These are phyloP conservation scores for Podaxis carcinomalis DNA, from an alignment of 768 basidiomycete genomes.

Conservation along the genomic window DNA sequence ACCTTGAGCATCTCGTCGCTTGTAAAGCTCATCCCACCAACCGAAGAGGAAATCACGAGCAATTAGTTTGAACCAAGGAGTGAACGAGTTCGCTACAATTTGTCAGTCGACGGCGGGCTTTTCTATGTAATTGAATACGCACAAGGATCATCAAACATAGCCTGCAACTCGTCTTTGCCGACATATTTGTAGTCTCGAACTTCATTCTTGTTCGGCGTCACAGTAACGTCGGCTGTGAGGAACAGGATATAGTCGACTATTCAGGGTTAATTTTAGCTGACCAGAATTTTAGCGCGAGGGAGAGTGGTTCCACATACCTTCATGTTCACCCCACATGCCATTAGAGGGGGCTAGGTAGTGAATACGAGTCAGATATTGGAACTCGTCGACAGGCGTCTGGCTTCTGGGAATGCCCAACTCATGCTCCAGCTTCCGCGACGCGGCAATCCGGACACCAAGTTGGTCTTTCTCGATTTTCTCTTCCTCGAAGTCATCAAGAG, in stretches of 20 bases:
- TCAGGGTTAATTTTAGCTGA: background rate
- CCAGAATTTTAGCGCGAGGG: background rate
- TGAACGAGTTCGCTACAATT: slow-evolving; percentile 75
- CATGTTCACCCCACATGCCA: slow-evolving; percentile 97
- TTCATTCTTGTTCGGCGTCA: slow-evolving; percentile 83
- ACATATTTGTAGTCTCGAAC: slow-evolving; percentile 91
- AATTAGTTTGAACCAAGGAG: slow-evolving; percentile 99
- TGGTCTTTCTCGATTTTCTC: slow-evolving; percentile 77
- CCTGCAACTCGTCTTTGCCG: slow-evolving; percentile 81
- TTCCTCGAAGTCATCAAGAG: slow-evolving; percentile 85
- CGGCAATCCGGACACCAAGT: slow-evolving; percentile 84
- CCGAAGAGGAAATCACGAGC: slow-evolving; percentile 95
- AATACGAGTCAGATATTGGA: slow-evolving; percentile 93
- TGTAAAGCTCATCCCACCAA: slow-evolving; percentile 94
- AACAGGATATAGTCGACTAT: slow-evolving; percentile 98
- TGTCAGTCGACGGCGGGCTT: background rate
- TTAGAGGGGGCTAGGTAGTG: slow-evolving; percentile 95
- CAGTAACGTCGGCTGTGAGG: slow-evolving; percentile 81
- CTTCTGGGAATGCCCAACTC: slow-evolving; percentile 86
- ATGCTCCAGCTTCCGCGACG: slow-evolving; percentile 91
- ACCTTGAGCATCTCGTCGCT: slow-evolving; percentile 52
- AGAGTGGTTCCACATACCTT: slow-evolving; percentile 50
- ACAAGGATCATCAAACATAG: slow-evolving; percentile 86
- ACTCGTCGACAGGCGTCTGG: slow-evolving; percentile 78
- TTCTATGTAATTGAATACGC: slow-evolving; percentile 18